Percentiles rank a stretch among this genome's conserved stretches.
Conservation (phyloP, 371 early-diverging fungal species). For the Mortierella sp. region DNA sequence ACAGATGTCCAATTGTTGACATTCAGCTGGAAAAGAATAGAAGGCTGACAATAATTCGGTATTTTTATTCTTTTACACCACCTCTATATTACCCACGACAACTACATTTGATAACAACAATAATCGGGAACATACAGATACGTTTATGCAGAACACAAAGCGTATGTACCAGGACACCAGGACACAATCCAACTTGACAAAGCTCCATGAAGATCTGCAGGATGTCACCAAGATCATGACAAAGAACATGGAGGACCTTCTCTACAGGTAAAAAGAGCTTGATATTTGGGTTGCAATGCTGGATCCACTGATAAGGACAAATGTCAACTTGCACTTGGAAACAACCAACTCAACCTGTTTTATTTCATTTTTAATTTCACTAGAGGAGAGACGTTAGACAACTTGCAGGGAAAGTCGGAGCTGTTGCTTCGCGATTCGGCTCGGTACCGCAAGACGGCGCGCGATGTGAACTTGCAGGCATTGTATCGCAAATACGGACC, state of each 20-base stretch:
- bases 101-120: not conserved
- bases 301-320: not conserved
- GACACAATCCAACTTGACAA: slow-evolving; percentile 92
- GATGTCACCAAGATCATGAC: slow-evolving; percentile 99
- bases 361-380: not conserved
- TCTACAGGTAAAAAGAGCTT: slow-evolving; percentile 94
- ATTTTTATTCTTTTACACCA: not conserved
- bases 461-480: slow-evolving; percentile 88
- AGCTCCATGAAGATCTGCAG: slow-evolving; percentile 95
- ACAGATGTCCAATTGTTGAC: too few species aligned
- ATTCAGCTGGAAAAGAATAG: not conserved
- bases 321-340: not conserved
- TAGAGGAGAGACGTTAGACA: slow-evolving; percentile 57
- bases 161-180: slow-evolving; percentile 95
- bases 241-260: slow-evolving; percentile 96
- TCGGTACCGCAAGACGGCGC: slow-evolving; percentile 85
- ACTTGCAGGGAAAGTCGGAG: slow-evolving; percentile 67
- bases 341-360: not conserved
- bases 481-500: slow-evolving; percentile 97
- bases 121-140: slow-evolving; percentile 70
- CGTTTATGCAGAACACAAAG: slow-evolving; percentile 97
- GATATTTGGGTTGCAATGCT: not conserved
- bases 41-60: not conserved
- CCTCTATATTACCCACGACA: not conserved
- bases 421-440: slow-evolving; percentile 74